These are phyloP conservation scores for Ophiobolus disseminans DNA, from an alignment of 2,329 filamentous ascomycete species.

Conservation along the genomic window DNA sequence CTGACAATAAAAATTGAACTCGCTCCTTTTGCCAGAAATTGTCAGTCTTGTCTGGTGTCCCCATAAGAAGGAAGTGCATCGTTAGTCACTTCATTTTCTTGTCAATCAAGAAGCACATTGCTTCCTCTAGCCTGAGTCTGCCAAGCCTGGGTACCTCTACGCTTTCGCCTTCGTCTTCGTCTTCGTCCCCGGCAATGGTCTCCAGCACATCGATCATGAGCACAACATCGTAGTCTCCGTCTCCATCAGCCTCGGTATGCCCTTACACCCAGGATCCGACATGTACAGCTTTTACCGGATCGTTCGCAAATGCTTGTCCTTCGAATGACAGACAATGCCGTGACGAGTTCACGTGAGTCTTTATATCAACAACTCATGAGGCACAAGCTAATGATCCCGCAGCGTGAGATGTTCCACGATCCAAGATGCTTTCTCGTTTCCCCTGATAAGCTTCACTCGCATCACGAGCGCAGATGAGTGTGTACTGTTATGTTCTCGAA, in stretches of 20 bases:
- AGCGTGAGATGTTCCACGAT: too few species aligned
- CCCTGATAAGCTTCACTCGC: too few species aligned
- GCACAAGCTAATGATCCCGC: too few species aligned
- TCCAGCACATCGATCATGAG: not conserved
- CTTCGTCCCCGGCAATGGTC: not conserved
- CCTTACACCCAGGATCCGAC: not conserved
- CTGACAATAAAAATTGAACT: too few species aligned
- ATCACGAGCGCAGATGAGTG: not conserved
- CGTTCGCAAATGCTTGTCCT: not conserved
- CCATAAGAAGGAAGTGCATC: too few species aligned
- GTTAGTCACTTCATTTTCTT: too few species aligned
- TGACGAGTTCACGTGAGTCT: not conserved
- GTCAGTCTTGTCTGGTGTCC: too few species aligned
- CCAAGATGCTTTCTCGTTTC: too few species aligned
- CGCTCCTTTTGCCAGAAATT: too few species aligned
- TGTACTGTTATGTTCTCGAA: not conserved
- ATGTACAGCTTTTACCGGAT: not conserved
- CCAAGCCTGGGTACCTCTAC: not conserved
- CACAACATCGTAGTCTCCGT: too few species aligned
- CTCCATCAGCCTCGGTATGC: not conserved
- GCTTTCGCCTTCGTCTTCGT: not conserved
- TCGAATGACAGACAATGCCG: not conserved
- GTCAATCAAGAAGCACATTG: not conserved
- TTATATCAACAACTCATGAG: too few species aligned
- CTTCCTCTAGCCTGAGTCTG: not conserved